Base-by-base conservation (phyloP, 2,329 filamentous ascomycete species). In the Colletotrichum somersetense region DNA sequence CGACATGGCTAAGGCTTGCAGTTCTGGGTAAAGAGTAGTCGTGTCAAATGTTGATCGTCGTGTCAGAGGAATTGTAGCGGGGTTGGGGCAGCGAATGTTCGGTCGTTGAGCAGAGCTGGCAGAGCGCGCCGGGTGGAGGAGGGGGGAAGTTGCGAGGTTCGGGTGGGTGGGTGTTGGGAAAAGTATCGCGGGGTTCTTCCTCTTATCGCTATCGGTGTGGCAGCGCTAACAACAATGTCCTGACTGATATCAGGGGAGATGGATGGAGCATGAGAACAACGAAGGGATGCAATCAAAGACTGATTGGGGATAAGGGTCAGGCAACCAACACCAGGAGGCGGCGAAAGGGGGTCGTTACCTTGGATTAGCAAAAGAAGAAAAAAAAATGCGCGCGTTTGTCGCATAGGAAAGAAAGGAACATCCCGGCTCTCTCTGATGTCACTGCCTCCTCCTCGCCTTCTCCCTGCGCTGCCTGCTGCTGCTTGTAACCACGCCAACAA, bases 341-440 rank as follows among this genome's bases (percentile, higher is more conserved):
- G 11, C 46, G 11, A 2, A 5, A 65, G 65, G 44, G 42, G 52
- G 33, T 44, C 26, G 16, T 30, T 20, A 8, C 14, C 23, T 26
- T 26, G 3, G 5, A 5, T 7, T 23, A 52, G 23, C 12, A 46
- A 14, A 16, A 18, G 40, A 16, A 46, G 6, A 26, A 16, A 14
- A 26, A 33, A 20, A 53, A 33, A 10, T 38, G 20, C 30, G 38
- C 50, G 53, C 58, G 59, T 23, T 18, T 30, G 58, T 62, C 52
- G 16, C 33, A 11, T 18, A 6, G 11, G 8, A 38, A 38, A 71
- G 48, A 40, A 71, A 66, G 67, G 67, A 66, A 16, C 42, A 67
- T 71, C 68, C 64, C 64, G 52, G 64, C 20, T 52, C 65, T 67
- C 20, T 40, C 65, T 67, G 57, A 71, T 67, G 64, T 67, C 64